Base-by-base conservation (phyloP, 2,329 filamentous ascomycete genomes). In the Penicillium frequentans region DNA sequence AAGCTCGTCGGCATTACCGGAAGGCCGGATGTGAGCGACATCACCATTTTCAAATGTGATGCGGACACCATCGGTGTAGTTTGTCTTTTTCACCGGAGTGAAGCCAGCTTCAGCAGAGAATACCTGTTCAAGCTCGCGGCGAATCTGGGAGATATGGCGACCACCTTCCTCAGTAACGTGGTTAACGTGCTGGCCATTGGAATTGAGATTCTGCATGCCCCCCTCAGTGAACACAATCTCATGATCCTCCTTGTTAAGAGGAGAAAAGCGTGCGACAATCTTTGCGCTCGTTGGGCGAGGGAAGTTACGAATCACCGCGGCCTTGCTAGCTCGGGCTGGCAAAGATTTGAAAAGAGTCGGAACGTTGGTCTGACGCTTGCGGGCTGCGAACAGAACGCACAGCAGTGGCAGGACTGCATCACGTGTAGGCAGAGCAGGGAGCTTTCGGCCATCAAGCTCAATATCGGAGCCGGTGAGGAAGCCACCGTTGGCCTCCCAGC, bases 401-500 rank as follows among this genome's bases (percentile, higher is more conserved):
- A 71, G 66, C 0, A 72, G 58, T 54, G 70, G 70, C 6, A 72
- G 60, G 8, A 72, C 61, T 1, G 70, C 70, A 44, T 73, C 70
- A 13, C 70, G 64, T 2, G 70, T 73, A 9, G 70, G 70, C 19
- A 73, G 68, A 26, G 67, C 69, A 1, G 67, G 62, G 2, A 73
- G 66, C 2, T 57, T 35, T 42, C 69, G 67, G 48, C 65, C 68
- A 31, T 72, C 61, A 19, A 62, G 61, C 49, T 67, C 55, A 35
- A 73, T 63, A 37, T 73, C 65, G 11, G 65, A 70, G 26, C 68
- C 67, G 1, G 70, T 72, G 47, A 73, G 67, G 55, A 73, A 73
- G 13, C 70, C 70, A 13, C 70, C 70, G 37, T 73, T 73, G 31
- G 70, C 70, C 59, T 73, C 70, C 70, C 70, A 73, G 43, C 70